A percentile compares a stretch with the other conserved stretches of the same genome.
Evolutionary conservation across 805 yeast genomes (phyloP).

Genomic region (Lachancea quebecensis): DNA sequence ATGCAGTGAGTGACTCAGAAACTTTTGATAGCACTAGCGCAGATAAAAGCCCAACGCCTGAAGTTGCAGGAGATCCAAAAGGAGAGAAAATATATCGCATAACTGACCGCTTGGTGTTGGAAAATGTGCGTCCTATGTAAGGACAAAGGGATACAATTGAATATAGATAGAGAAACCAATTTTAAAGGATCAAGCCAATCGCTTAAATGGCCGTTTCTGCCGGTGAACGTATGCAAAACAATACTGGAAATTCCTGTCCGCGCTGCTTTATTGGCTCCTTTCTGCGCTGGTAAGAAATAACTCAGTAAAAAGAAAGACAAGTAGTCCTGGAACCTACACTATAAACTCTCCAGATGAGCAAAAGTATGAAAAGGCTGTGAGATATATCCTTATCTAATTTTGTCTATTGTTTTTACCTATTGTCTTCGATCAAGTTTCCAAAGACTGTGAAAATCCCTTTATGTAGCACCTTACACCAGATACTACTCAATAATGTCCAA

Average conservation of each 20-base stretch:
- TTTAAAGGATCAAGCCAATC: not conserved
- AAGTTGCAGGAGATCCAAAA: constrained; percentile 6
- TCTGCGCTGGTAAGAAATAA: no score
- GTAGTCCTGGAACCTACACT: no score
- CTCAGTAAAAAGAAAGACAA: no score
- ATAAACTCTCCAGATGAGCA: no score
- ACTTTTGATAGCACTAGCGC: not conserved
- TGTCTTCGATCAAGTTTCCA: no score
- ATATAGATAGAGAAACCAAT: not conserved
- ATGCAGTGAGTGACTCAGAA: constrained; percentile 4
- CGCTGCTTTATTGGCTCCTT: no score
- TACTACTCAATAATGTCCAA: constrained; percentile 1
- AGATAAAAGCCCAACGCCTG: constrained; percentile 1
- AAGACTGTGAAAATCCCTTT: no score
- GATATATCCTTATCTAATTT: no score
- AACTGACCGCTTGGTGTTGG: constrained; percentile 22
- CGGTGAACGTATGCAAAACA: not conserved
- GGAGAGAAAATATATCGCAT: constrained; percentile 27
- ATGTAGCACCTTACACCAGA: no score
- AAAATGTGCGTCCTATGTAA: constrained; percentile 25
- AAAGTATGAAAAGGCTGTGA: no score
- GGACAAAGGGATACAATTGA: not conserved
- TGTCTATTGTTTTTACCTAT: no score
- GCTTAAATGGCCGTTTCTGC: not conserved
- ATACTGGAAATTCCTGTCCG: no score